Evolutionary conservation across 306 rosid genomes (phyloP), one percentile per base, ranked within the genome.

Genomic region (Bauhinia variegata): DNA sequence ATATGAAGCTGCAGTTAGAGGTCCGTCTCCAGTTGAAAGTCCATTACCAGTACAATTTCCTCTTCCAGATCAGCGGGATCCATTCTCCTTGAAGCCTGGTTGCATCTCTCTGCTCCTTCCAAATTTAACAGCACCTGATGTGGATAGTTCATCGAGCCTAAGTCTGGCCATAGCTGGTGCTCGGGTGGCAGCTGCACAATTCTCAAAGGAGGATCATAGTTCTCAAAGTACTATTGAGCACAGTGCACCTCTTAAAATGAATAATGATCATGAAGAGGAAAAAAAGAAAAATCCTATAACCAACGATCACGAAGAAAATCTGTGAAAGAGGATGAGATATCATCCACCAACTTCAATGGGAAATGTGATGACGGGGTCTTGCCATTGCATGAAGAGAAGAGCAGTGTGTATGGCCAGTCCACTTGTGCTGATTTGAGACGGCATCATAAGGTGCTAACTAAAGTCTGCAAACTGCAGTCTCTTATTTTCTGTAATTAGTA

Each of bases 131-230:
- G 78, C 79, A 55, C 67, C 85, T 55, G 89, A 85, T 77, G 80
- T 78, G 57, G 90, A 71, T 38, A 79, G 54, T 77, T 90, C 95
- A 30, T 80, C 85, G 28, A 85, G 71, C 62, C 87, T 88, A 51
- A 72, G 75, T 78, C 75, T 78, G 34, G 97, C 89, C 57, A 88
- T 90, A 79, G 90, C 92, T 52, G 96, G 96, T 73, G 97, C 99
- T 43, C 86, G 76, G 51, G 95, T 80, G 12, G 99, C 99, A 10
- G 91, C 99, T 34, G 63, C 78, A 33, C 95, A 88, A 82, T 90
- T 85, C 80, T 67, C 85, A 8, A 90, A 80, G 78, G 86, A 85
- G 68, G 78, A 82, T 71, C 78, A 78, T 46, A 67, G 54, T 78
- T 60, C 58, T 30, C 74, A 30, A 52, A 70, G 62, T 56, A 38